phyloP scores from a whole-genome alignment of 2,329 filamentous ascomycete genomes.

The Sporothrix protearum region DNA sequence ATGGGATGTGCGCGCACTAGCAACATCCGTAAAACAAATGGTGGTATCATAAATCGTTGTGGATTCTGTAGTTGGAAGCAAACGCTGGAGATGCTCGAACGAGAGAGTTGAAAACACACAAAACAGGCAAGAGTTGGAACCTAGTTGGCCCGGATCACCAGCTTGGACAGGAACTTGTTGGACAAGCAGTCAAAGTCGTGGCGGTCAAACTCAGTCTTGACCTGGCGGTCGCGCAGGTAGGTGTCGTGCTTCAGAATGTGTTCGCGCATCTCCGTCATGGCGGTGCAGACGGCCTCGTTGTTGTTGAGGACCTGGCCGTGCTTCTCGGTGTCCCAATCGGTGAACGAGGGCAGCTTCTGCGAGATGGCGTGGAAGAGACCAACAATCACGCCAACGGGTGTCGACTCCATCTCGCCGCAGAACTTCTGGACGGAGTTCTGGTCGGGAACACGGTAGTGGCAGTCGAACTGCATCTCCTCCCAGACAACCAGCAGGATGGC shows the following conservation, averaged over 20 bases:
- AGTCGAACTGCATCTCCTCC: constrained; percentile 99
- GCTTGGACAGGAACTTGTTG: constrained; percentile 94
- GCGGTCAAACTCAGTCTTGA: constrained; percentile 74
- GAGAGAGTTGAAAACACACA: background rate
- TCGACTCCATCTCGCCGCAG: constrained; percentile 94
- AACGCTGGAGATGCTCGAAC: background rate
- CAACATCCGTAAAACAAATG: background rate
- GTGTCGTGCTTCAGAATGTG: constrained; percentile 90
- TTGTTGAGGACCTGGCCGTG: constrained; percentile 89
- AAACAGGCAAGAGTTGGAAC: constrained; percentile 6
- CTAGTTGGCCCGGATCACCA: constrained; percentile 92
- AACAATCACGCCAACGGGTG: constrained; percentile 91
- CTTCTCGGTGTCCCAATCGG: constrained; percentile 89
- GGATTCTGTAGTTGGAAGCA: background rate
- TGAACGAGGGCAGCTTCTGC: constrained; percentile 87
- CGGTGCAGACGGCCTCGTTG: constrained; percentile 87
- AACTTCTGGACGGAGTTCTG: constrained; percentile 84
- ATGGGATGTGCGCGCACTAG: background rate
- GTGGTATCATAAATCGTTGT: constrained; percentile 20
- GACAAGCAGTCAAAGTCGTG: constrained; percentile 92
- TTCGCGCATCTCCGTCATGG: constrained; percentile 90
- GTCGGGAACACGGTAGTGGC: constrained; percentile 90
- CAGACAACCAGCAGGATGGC: constrained; percentile 90
- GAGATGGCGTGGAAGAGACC: constrained; percentile 97
- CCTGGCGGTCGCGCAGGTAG: constrained; percentile 76